Evolutionary conservation across 2,329 filamentous ascomycete species (phyloP).

Genomic region (Xylaria sp.): DNA sequence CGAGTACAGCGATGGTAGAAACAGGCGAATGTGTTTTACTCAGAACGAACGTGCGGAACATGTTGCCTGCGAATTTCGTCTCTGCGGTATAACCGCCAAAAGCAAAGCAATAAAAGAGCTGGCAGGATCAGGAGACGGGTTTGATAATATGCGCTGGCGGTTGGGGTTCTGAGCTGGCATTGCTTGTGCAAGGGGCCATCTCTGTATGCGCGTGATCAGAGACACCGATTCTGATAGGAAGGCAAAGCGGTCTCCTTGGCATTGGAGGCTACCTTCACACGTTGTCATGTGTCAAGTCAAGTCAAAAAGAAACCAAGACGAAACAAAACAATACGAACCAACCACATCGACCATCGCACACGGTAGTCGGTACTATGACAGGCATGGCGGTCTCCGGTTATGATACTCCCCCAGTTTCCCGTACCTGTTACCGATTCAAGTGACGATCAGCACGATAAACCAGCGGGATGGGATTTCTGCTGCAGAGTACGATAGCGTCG

Average conservation of each 20-base stretch:
- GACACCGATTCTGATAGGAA: slow-evolving; percentile 2
- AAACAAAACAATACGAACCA: not conserved
- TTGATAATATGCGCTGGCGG: slow-evolving; percentile 17
- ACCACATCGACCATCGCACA: not conserved
- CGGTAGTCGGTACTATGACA: not conserved
- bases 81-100: slow-evolving; percentile 6
- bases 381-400: not conserved
- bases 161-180: slow-evolving; percentile 18
- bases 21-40: too few relatives aligned
- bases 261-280: not conserved
- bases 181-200: slow-evolving; percentile 7
- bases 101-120: slow-evolving; percentile 4
- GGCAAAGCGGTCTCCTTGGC: slow-evolving; percentile 7
- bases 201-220: slow-evolving; percentile 13
- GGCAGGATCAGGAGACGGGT: slow-evolving; percentile 11
- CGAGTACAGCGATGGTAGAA: not conserved
- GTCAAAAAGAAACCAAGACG: not conserved
- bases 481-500: not conserved
- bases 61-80: not conserved
- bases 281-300: not conserved
- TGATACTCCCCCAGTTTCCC: not conserved
- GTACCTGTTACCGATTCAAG: not conserved
- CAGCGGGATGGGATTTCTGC: not conserved
- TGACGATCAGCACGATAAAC: not conserved
- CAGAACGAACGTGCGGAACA: too few relatives aligned